These are phyloP conservation scores for Climacium dendroides DNA, from an alignment of 225 moss, liverwort and hornwort species.

Conservation along the genomic window DNA sequence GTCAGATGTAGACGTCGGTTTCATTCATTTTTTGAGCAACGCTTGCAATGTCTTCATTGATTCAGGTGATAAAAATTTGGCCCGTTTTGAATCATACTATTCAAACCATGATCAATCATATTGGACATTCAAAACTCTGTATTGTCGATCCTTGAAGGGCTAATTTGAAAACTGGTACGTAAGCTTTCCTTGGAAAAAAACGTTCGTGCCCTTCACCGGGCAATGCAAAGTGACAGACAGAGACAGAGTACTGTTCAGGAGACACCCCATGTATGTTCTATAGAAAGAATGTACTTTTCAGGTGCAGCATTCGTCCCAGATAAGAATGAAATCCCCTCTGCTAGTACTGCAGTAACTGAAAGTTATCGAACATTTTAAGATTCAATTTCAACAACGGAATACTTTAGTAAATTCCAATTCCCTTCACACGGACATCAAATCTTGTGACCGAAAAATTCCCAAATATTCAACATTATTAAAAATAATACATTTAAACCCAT, in stretches of 20 bases:
- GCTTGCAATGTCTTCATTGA: neutral
- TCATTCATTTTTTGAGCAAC: neutral
- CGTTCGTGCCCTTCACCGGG: too few relatives aligned
- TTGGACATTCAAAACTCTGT: neutral
- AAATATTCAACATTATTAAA: neutral
- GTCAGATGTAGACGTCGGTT: neutral
- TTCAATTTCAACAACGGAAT: neutral
- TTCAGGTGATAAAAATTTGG: neutral
- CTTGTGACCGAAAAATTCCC: neutral
- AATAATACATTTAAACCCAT: neutral
- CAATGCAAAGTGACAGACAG: neutral
- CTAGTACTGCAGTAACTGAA: neutral
- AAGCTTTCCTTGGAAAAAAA: neutral
- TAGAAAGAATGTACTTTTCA: neutral
- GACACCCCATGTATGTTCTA: neutral
- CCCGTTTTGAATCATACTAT: neutral
- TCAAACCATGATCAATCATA: neutral
- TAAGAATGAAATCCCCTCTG: neutral
- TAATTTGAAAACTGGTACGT: neutral
- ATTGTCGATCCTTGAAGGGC: neutral
- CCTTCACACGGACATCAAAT: neutral
- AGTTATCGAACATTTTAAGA: neutral
- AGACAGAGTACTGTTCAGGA: neutral
- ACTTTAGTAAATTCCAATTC: neutral
- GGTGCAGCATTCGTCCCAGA: neutral